phyloP scores from a whole-genome alignment of 805 yeast genomes.

The Metschnikowia hibisci region DNA sequence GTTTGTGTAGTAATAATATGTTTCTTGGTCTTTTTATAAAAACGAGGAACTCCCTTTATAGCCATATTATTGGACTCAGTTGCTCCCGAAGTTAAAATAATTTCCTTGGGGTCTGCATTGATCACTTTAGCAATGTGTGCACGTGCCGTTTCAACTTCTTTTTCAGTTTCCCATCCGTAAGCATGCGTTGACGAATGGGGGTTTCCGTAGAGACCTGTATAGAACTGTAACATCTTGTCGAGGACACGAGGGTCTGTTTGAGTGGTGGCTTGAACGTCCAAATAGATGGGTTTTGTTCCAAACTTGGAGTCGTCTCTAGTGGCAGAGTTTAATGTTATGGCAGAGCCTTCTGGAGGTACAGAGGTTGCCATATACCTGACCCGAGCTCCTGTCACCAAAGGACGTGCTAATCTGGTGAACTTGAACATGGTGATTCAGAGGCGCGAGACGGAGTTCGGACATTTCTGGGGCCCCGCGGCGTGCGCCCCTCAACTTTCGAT shows the following conservation, averaged over 20 bases:
- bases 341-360: slow-evolving; percentile 48
- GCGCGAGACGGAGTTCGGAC: neutral
- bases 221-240: slow-evolving; percentile 79
- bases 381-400: neutral
- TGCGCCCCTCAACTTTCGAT: slow-evolving; percentile 1
- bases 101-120: slow-evolving; percentile 93
- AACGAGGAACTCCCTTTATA: slow-evolving; percentile 91
- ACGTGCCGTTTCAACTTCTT: slow-evolving; percentile 85
- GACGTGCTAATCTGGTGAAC: slow-evolving; percentile 3
- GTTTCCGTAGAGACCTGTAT: slow-evolving; percentile 92
- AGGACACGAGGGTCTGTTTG: slow-evolving; percentile 96
- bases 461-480: slow-evolving; percentile 1
- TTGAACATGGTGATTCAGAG: slow-evolving; percentile 2
- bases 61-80: slow-evolving; percentile 96
- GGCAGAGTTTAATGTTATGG: slow-evolving; percentile 41
- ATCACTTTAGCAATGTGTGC: slow-evolving; percentile 76
- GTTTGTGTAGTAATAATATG: slow-evolving; percentile 96
- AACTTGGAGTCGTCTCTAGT: slow-evolving; percentile 42
- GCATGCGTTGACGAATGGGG: slow-evolving; percentile 97
- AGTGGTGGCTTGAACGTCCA: slow-evolving; percentile 98
- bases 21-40: slow-evolving; percentile 82
- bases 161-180: slow-evolving; percentile 98
- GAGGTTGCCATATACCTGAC: neutral
- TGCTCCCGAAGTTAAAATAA: slow-evolving; percentile 95
- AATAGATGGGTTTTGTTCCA: slow-evolving; percentile 87